Evolutionary conservation across 148 eudicot species (phyloP), one percentile per base, ranked within the genome.

Genomic region (Rhododendron griersonianum): DNA sequence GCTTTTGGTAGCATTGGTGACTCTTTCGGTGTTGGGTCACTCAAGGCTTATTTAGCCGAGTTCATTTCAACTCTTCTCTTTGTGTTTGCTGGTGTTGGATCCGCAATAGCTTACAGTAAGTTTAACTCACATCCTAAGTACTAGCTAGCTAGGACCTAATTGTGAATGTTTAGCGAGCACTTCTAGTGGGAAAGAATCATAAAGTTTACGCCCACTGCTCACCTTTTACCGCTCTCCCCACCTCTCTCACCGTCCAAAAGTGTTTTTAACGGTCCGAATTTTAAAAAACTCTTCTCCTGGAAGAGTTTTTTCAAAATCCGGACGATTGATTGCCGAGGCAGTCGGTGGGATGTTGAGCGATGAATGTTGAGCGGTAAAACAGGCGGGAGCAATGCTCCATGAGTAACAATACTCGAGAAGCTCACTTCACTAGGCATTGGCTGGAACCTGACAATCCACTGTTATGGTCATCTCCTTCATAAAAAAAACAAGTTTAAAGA

Each of bases 51-150:
- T 59, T 74, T 94, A 14, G 89, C 98, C 69, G 98, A 95, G 90
- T 95, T 95, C 85, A 94, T 95, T 81, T 94, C 98, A 67, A 95
- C 98, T n/a, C 91, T 93, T 47, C 91, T 95, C 44, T 95, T 95
- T 83, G 98, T 95, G 0, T 94, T 95, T 85, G 98, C 98, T 11
- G 98, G 98, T 23, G 98, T 94, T n/a, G 98, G 98, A 45, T 95
- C 98, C 0, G 98, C 95, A 4, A 81, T 95, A 1, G 92, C 98
- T 81, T 95, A 84, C 85, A 86, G 98, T 95, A 90, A 87, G 93
- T 92, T 4, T 18, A 57, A 57, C 61, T 57, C 61, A 57, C 61
- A 16, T 57, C 19, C 19, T 4, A 1, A 47, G 10, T 47, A 47
- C 50, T 47, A 47, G 50, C 48, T 44, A 44, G 47, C 47, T 45